Percentiles rank a stretch among this genome's conserved stretches.
phyloP scores from a whole-genome alignment of 2,329 filamentous ascomycete genomes.

The Neofusicoccum parvum region DNA sequence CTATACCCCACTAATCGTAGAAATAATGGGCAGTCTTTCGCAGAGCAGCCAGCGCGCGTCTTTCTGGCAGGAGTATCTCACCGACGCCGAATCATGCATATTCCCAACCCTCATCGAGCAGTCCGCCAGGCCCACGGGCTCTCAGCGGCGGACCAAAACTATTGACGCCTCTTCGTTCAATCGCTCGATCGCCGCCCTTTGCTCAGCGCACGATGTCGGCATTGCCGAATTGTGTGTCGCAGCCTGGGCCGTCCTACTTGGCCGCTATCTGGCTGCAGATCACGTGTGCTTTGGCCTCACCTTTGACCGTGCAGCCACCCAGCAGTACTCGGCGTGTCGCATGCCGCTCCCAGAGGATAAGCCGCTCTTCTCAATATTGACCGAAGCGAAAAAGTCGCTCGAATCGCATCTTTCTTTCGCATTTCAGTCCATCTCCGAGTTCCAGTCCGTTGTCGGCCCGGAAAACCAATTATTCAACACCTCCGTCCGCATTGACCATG shows the following conservation, averaged over 20 bases:
- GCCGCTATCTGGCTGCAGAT: conserved; percentile 6
- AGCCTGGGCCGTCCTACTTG: conserved; percentile 5
- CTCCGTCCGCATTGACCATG: not conserved
- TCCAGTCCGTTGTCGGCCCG: not conserved
- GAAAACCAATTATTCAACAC: conserved; percentile 8
- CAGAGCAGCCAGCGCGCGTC: conserved; percentile 6
- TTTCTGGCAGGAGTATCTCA: not conserved
- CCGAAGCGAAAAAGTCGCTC: not conserved
- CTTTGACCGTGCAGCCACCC: not conserved
- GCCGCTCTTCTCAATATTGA: not conserved
- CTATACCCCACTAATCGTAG: conserved; percentile 7
- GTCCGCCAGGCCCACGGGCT: not conserved
- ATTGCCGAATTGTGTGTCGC: not conserved
- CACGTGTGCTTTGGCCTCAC: conserved; percentile 3
- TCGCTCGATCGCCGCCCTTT: not conserved
- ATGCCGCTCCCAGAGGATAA: not conserved
- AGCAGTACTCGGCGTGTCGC: conserved; percentile 1
- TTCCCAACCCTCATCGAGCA: conserved; percentile 4
- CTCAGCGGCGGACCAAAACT: not conserved
- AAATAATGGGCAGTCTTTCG: conserved; percentile 10
- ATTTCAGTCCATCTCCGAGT: not conserved
- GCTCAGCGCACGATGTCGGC: not conserved
- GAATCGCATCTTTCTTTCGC: not conserved
- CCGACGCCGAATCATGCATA: conserved; percentile 7
- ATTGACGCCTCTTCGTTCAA: not conserved